phyloP scores from a whole-genome alignment of 2,329 filamentous ascomycete genomes.

The Alternaria gaisen region DNA sequence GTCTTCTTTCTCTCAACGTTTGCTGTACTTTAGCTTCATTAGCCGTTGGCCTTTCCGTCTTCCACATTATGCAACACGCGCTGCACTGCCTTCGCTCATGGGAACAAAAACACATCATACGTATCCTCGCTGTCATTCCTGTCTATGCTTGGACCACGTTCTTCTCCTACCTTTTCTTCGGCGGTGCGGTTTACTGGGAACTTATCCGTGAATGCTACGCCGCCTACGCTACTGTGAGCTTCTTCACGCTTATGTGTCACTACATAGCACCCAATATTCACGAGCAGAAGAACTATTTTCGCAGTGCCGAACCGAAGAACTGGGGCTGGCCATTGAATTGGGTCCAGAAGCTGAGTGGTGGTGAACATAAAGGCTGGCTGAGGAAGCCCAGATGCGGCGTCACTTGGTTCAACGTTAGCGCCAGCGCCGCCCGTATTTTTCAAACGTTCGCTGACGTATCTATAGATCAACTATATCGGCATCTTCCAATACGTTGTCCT shows the following conservation, averaged over 20 bases:
- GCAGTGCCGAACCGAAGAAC: slow-evolving; percentile 70
- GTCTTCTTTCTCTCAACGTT: slow-evolving; percentile 64
- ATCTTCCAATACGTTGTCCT: slow-evolving; percentile 89
- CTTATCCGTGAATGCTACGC: slow-evolving; percentile 87
- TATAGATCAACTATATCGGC: slow-evolving; percentile 75
- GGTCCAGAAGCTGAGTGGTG: slow-evolving; percentile 75
- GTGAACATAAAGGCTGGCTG: slow-evolving; percentile 70
- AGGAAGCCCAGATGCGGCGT: slow-evolving; percentile 80
- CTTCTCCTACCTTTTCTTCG: slow-evolving; percentile 77
- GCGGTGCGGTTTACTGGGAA: slow-evolving; percentile 80
- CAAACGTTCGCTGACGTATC: slow-evolving; percentile 26
- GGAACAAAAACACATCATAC: slow-evolving; percentile 77
- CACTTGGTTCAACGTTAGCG: slow-evolving; percentile 82
- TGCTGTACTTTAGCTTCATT: slow-evolving; percentile 63
- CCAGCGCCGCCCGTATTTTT: slow-evolving; percentile 14
- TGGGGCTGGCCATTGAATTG: slow-evolving; percentile 81
- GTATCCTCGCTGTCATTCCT: slow-evolving; percentile 88
- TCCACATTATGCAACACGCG: slow-evolving; percentile 65
- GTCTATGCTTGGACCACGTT: slow-evolving; percentile 80
- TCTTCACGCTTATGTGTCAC: slow-evolving; percentile 83
- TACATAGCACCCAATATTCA: slow-evolving; percentile 81
- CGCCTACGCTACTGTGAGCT: slow-evolving; percentile 86
- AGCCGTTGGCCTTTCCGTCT: slow-evolving; percentile 61
- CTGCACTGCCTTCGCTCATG: slow-evolving; percentile 67
- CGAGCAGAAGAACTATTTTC: slow-evolving; percentile 83